Conservation (phyloP, 1,284 basidiomycete genomes). For the Apiotrichum sp. region DNA sequence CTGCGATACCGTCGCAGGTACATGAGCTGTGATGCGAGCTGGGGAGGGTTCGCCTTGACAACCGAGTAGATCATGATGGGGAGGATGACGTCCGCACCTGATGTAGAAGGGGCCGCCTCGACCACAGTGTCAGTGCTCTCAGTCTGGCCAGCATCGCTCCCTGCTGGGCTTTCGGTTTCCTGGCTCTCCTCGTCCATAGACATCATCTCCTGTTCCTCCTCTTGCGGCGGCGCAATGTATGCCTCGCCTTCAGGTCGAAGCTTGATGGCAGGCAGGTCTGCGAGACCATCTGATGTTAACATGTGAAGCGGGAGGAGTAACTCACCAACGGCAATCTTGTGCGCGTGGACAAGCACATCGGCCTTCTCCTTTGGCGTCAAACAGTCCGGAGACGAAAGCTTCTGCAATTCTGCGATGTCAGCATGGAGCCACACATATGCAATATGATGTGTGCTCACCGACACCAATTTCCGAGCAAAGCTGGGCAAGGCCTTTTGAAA, state of each 20-base stretch:
- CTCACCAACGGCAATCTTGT: conserved; percentile 63
- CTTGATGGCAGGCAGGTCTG: conserved; percentile 38
- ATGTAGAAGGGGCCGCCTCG: conserved; percentile 23
- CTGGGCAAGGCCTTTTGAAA: conserved; percentile 55
- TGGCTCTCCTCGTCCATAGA: neutral
- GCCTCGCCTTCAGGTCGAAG: conserved; percentile 46
- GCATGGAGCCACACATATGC: neutral
- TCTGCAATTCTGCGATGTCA: conserved; percentile 56
- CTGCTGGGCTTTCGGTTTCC: neutral
- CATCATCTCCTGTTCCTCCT: neutral
- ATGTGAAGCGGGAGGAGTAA: neutral
- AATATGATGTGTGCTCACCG: conserved; percentile 51
- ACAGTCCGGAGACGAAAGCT: conserved; percentile 56
- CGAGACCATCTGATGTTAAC: conserved; percentile 32
- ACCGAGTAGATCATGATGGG: conserved; percentile 87
- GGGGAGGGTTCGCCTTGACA: conserved; percentile 79
- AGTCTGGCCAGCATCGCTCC: neutral
- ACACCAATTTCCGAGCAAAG: conserved; percentile 69
- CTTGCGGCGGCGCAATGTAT: conserved; percentile 25
- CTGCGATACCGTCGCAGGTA: conserved; percentile 78
- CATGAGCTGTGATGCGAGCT: conserved; percentile 75
- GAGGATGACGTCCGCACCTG: conserved; percentile 50
- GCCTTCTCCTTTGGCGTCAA: conserved; percentile 72
- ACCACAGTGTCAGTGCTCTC: conserved; percentile 7
- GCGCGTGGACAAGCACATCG: conserved; percentile 68